phyloP scores from a whole-genome alignment of 1,139 yeast species.

The Scheffersomyces insectosa region DNA sequence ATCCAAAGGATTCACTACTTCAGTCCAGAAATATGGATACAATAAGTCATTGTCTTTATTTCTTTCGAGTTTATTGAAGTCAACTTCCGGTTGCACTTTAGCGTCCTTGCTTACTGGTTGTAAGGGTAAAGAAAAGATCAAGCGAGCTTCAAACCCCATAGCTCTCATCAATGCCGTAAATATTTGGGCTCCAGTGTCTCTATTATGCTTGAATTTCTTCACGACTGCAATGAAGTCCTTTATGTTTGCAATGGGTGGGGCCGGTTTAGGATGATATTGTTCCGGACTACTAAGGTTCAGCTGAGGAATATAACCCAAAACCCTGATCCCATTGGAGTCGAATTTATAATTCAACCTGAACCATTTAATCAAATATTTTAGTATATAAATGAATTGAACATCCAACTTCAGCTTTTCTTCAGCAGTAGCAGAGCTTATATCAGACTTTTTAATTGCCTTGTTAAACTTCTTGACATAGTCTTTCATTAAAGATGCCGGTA shows the following conservation, averaged over 20 bases:
- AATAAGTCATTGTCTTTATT: conserved; percentile 38
- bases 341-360: conserved; percentile 35
- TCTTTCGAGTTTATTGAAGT: conserved; percentile 18
- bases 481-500: conserved; percentile 25
- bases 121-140: conserved; percentile 38
- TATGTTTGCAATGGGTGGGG: conserved; percentile 15
- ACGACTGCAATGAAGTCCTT: conserved; percentile 18
- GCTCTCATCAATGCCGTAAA: conserved; percentile 34
- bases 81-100: conserved; percentile 26
- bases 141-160: conserved; percentile 34
- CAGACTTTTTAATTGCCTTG: conserved; percentile 6
- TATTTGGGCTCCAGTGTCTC: conserved; percentile 41
- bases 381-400: conserved; percentile 28
- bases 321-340: conserved; percentile 35
- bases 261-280: conserved; percentile 22
- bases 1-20: conserved; percentile 35
- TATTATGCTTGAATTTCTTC: conserved; percentile 31
- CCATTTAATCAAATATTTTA: conserved; percentile 42
- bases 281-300: conserved; percentile 4
- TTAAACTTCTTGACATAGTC: conserved; percentile 20
- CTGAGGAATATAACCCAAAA: conserved; percentile 30
- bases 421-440: no score
- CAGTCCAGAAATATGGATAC: conserved; percentile 45
- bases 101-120: conserved; percentile 17
- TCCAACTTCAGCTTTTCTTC: conserved; percentile 6